phyloP scores from a whole-genome alignment of 805 yeast genomes.

The Teunomyces gatunensis region DNA sequence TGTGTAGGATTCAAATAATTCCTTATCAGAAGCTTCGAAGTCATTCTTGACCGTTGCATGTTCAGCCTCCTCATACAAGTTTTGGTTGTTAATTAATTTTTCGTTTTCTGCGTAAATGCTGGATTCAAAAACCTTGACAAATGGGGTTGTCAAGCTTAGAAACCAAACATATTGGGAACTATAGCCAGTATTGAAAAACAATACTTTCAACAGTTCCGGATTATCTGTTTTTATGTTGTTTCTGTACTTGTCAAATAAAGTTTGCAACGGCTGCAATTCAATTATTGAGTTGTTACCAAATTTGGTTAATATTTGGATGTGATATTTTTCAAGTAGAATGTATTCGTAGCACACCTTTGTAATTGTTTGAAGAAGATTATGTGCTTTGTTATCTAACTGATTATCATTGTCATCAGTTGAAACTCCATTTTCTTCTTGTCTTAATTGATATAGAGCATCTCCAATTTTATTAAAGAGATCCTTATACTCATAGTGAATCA shows the following conservation, averaged over 20 bases:
- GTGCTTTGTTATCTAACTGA: slow-evolving; percentile 9
- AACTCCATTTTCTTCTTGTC: slow-evolving; percentile 28
- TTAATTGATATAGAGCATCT: slow-evolving; percentile 22
- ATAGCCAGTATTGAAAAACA: slow-evolving; percentile 31
- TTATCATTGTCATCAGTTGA: slow-evolving; percentile 22
- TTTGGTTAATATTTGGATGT: slow-evolving; percentile 35
- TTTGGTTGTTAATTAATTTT: slow-evolving; percentile 14
- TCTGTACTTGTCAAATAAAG: slow-evolving; percentile 22
- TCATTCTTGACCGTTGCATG: slow-evolving; percentile 11
- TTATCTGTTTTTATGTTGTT: slow-evolving; percentile 13
- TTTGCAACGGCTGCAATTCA: slow-evolving; percentile 21
- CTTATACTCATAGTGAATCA: slow-evolving; percentile 29
- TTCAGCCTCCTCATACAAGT: slow-evolving; percentile 7
- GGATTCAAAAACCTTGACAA: slow-evolving; percentile 33
- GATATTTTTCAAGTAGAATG: slow-evolving; percentile 38
- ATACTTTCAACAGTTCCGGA: slow-evolving; percentile 28
- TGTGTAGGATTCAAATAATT: slow-evolving; percentile 20
- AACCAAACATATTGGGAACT: slow-evolving; percentile 40
- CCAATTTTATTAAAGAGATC: slow-evolving; percentile 24
- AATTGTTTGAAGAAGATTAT: slow-evolving; percentile 25
- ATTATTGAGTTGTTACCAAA: slow-evolving; percentile 31
- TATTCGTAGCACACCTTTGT: slow-evolving; percentile 38
- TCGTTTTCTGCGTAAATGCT: slow-evolving; percentile 28
- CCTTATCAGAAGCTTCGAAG: slow-evolving; percentile 22
- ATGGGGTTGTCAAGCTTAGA: slow-evolving; percentile 35